These are phyloP conservation scores for Ascochyta pisi DNA, from an alignment of 2,329 filamentous ascomycete genomes.

Conservation along the genomic window DNA sequence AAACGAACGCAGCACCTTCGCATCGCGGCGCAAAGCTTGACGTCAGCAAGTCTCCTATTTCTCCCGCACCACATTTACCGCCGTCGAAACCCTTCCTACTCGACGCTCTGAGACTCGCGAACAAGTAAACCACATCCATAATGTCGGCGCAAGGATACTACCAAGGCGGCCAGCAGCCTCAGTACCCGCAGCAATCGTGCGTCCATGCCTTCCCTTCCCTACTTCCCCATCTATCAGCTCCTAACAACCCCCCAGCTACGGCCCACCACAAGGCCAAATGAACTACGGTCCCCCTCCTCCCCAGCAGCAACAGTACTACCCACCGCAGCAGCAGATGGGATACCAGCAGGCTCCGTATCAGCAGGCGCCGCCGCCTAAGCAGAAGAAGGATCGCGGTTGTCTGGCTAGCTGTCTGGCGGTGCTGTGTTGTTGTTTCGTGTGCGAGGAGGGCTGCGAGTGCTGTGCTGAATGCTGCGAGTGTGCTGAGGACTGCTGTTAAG, in stretches of 20 bases:
- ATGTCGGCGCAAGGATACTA: slow-evolving; percentile 51
- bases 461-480: slow-evolving; percentile 66
- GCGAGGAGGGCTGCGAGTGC: slow-evolving; percentile 69
- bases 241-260: not conserved
- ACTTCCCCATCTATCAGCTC: not conserved
- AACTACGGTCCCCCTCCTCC: too few species aligned
- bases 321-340: slow-evolving; percentile 50
- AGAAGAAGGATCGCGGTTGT: slow-evolving; percentile 54
- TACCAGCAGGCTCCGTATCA: slow-evolving; percentile 48
- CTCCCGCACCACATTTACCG: not conserved
- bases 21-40: not conserved
- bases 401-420: slow-evolving; percentile 38
- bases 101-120: not conserved
- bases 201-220: not conserved
- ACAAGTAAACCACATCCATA: not conserved
- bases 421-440: slow-evolving; percentile 69
- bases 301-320: slow-evolving; percentile 38
- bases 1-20: slow-evolving; percentile 3
- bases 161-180: slow-evolving; percentile 38
- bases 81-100: not conserved
- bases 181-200: slow-evolving; percentile 48
- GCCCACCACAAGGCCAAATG: not conserved
- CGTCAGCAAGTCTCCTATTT: not conserved
- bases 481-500: slow-evolving; percentile 42
- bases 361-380: slow-evolving; percentile 56